A percentile compares a stretch with the other conserved stretches of the same genome.
These are phyloP conservation scores for Colletotrichum acutatum DNA, from an alignment of 2,329 filamentous ascomycete genomes.

Conservation along the genomic window DNA sequence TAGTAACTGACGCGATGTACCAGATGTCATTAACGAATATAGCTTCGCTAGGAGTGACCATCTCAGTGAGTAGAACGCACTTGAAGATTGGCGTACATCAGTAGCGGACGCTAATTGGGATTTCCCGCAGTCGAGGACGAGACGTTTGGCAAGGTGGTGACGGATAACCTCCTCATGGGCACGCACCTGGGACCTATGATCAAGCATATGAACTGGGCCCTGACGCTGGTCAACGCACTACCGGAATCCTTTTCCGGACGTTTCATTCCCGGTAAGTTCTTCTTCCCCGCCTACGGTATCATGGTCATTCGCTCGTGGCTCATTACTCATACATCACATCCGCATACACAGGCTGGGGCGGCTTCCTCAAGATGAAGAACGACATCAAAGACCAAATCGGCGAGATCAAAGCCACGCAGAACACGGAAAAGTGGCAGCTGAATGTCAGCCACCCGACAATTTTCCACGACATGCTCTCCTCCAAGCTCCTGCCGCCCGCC, in stretches of 20 bases:
- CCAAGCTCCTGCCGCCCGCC: conserved; percentile 43
- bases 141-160: conserved; percentile 49
- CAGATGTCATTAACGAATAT: conserved; percentile 54
- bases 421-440: conserved; percentile 46
- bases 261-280: conserved; percentile 43
- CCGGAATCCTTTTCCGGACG: conserved; percentile 49
- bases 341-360: conserved; percentile 45
- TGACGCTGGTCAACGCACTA: conserved; percentile 47
- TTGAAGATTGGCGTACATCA: conserved; percentile 14
- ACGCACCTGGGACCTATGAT: conserved; percentile 50
- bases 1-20: conserved; percentile 3
- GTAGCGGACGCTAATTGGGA: not conserved
- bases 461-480: conserved; percentile 48
- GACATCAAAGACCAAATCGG: conserved; percentile 49
- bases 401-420: conserved; percentile 47
- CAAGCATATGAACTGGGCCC: conserved; percentile 49
- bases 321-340: conserved; percentile 37
- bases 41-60: conserved; percentile 49
- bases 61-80: conserved; percentile 38
- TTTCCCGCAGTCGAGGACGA: conserved; percentile 43
- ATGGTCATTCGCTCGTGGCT: not conserved
- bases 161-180: conserved; percentile 49
- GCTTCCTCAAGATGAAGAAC: conserved; percentile 52
- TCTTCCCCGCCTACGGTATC: too few relatives aligned
- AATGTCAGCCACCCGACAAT: conserved; percentile 50